A percentile compares a stretch with the other conserved stretches of the same genome.
Conservation (phyloP, 371 early-diverging fungal species). For the Haplosporangium sp. region DNA sequence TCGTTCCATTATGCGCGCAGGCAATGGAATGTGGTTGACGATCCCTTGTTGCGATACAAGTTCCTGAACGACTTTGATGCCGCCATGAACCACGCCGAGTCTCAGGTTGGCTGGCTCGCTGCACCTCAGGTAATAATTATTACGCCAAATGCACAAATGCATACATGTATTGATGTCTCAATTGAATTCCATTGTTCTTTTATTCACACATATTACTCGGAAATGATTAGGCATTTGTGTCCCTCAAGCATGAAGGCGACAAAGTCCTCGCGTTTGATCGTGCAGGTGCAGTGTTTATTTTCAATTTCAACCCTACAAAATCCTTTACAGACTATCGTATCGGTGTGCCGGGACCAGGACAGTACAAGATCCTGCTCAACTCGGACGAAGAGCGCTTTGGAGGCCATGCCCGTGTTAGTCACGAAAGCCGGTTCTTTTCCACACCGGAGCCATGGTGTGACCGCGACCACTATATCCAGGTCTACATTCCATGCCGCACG, state of each 20-base stretch:
- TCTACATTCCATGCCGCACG: slow-evolving; percentile 80
- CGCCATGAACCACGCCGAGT: slow-evolving; percentile 84
- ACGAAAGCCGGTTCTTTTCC: slow-evolving; percentile 69
- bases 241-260: slow-evolving; percentile 91
- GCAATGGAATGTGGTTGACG: slow-evolving; percentile 94
- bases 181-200: background rate
- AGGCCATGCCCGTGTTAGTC: slow-evolving; percentile 85
- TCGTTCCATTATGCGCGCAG: slow-evolving; percentile 95
- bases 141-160: background rate
- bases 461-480: slow-evolving; percentile 80
- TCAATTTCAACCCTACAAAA: slow-evolving; percentile 94
- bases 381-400: slow-evolving; percentile 81
- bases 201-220: background rate
- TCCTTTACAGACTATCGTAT: slow-evolving; percentile 90
- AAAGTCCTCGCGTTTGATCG: slow-evolving; percentile 95
- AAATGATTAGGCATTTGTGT: slow-evolving; percentile 69
- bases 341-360: slow-evolving; percentile 76
- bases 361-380: slow-evolving; percentile 81
- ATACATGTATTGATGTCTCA: slow-evolving; percentile 1
- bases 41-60: slow-evolving; percentile 88
- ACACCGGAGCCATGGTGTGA: slow-evolving; percentile 75
- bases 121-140: slow-evolving; percentile 61
- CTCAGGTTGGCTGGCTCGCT: slow-evolving; percentile 75
- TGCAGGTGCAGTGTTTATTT: slow-evolving; percentile 85
- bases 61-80: slow-evolving; percentile 90